Conservation (phyloP, 352 stramenopile species). For the Globisporangium nunn region DNA sequence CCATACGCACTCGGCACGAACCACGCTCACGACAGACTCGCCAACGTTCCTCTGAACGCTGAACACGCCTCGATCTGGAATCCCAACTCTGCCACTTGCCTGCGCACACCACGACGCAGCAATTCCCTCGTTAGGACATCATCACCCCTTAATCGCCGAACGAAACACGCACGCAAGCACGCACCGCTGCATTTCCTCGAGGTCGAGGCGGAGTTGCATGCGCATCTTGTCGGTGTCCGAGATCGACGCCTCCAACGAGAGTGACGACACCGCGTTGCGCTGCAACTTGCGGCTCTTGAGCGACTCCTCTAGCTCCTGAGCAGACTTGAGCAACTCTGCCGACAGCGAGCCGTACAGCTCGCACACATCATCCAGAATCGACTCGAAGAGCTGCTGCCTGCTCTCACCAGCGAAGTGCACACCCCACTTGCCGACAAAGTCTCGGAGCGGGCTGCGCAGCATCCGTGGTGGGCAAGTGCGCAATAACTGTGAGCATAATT, state of each 20-base stretch:
- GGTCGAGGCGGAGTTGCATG: conserved; percentile 66
- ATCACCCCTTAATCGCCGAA: no score
- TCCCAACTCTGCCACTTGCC: conserved; percentile 40
- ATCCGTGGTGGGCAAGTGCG: not conserved
- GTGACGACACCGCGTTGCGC: conserved; percentile 28
- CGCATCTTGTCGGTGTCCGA: conserved; percentile 87
- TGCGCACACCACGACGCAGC: conserved; percentile 12
- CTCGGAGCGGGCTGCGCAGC: conserved; percentile 33
- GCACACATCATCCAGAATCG: conserved; percentile 55
- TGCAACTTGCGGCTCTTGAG: conserved; percentile 86
- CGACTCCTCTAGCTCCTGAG: conserved; percentile 76
- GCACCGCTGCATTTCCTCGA: conserved; percentile 67
- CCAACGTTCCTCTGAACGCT: conserved; percentile 16
- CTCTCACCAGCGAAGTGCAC: conserved; percentile 33
- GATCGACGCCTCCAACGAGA: conserved; percentile 19
- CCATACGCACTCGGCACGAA: not conserved
- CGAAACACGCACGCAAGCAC: conserved; percentile 2
- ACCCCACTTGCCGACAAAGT: conserved; percentile 73
- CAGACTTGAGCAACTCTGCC: conserved; percentile 68
- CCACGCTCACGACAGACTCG: conserved; percentile 12
- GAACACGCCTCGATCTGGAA: conserved; percentile 33
- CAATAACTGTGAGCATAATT: not conserved
- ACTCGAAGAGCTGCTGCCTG: conserved; percentile 38
- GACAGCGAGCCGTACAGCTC: conserved; percentile 56
- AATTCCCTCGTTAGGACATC: not conserved